Conservation (phyloP, 2,329 filamentous ascomycete species). For the Trichoderma sp. region DNA sequence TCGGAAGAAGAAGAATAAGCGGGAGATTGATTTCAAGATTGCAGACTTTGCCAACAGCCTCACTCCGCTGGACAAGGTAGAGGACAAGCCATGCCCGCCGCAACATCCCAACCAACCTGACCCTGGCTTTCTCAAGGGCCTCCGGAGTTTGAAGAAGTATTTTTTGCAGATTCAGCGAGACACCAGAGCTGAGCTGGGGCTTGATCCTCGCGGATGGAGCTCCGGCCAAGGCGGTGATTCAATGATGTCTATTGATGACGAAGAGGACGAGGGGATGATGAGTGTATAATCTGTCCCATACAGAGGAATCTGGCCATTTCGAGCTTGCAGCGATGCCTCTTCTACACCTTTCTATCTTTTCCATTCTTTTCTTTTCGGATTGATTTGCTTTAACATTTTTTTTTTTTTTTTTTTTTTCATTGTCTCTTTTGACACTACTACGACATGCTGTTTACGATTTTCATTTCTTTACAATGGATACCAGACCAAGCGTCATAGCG, state of each 20-base stretch:
- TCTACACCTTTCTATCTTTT: not conserved
- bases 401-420: slow-evolving; percentile 21
- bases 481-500: slow-evolving; percentile 1
- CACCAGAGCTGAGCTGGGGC: slow-evolving; percentile 57
- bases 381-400: not conserved
- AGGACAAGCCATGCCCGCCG: slow-evolving; percentile 72
- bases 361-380: slow-evolving; percentile 2
- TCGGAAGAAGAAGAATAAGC: slow-evolving; percentile 52
- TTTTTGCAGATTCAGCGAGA: slow-evolving; percentile 87
- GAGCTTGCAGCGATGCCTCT: not conserved
- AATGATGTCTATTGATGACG: slow-evolving; percentile 29
- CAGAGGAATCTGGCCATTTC: not conserved
- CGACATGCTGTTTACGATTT: slow-evolving; percentile 13
- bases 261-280: slow-evolving; percentile 39
- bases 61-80: slow-evolving; percentile 75
- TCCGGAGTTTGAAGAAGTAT: slow-evolving; percentile 77
- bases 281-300: slow-evolving; percentile 33
- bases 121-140: slow-evolving; percentile 81
- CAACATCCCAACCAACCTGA: slow-evolving; percentile 79
- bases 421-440: not conserved
- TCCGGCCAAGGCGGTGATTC: slow-evolving; percentile 22
- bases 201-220: slow-evolving; percentile 41
- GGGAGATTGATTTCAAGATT: slow-evolving; percentile 88
- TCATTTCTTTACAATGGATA: slow-evolving; percentile 8
- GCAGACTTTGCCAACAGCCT: slow-evolving; percentile 98